Conservation (phyloP, 1,284 basidiomycete species). For the Austroboletus rostrupii region DNA sequence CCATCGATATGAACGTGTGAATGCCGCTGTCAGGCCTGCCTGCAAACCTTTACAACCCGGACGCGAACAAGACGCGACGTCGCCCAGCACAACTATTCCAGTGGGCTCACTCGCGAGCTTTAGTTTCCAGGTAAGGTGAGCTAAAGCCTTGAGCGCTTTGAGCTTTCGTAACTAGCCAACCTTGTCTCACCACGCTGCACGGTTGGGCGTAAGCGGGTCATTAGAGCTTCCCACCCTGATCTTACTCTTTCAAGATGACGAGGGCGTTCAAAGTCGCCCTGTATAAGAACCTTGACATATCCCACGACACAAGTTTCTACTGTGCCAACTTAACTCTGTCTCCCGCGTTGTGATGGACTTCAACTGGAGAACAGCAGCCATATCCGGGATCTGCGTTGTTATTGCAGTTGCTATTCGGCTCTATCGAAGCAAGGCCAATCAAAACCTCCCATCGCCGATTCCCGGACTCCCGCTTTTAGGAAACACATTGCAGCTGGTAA, state of each 20-base stretch:
- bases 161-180: too few species aligned
- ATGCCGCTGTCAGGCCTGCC: background rate
- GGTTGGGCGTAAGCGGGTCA: too few species aligned
- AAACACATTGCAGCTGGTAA: slow-evolving; percentile 7
- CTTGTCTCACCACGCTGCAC: too few species aligned
- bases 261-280: background rate
- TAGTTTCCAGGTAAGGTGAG: too few species aligned
- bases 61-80: too few species aligned
- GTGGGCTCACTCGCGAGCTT: too few species aligned
- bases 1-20: background rate
- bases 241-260: background rate
- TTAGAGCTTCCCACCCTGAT: background rate
- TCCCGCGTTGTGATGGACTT: background rate
- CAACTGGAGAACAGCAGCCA: slow-evolving; percentile 4
- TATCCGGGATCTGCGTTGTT: slow-evolving; percentile 1
- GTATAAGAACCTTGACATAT: slow-evolving; percentile 3
- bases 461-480: slow-evolving; percentile 6
- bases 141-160: too few species aligned
- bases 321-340: background rate
- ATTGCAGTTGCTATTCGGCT: background rate
- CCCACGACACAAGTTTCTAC: background rate
- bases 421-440: background rate
- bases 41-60: too few species aligned
- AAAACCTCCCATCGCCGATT: slow-evolving; percentile 8
- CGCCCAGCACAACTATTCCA: too few species aligned